A percentile compares a stretch with the other conserved stretches of the same genome.
Evolutionary conservation across 352 stramenopile species (phyloP).

Genomic region (Peronospora destructor): DNA sequence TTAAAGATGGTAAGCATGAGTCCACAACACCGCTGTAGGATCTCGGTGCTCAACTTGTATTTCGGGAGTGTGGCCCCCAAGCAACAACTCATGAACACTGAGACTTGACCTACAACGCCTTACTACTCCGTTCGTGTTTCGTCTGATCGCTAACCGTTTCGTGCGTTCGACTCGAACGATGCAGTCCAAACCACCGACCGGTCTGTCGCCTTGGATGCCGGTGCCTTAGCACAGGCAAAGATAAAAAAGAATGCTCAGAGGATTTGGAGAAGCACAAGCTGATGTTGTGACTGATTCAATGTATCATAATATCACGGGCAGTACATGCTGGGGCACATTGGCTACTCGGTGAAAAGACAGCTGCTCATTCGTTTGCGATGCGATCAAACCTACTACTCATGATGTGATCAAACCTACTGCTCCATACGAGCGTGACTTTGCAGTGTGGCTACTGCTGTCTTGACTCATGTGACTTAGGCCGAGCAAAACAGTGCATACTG

Average conservation of each 20-base stretch:
- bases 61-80: not conserved
- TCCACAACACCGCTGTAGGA: constrained; percentile 5
- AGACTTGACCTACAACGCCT: not conserved
- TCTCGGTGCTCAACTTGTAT: constrained; percentile 7
- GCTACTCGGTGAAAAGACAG: constrained; percentile 14
- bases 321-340: constrained; percentile 7
- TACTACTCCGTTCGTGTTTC: not conserved
- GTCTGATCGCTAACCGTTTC: constrained; percentile 10
- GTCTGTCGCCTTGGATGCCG: constrained; percentile 12
- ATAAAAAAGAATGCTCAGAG: constrained; percentile 17
- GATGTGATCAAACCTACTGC: too few relatives aligned
- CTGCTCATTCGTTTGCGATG: constrained; percentile 6
- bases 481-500: constrained; percentile 5
- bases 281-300: not conserved
- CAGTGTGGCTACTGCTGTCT: not conserved
- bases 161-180: constrained; percentile 21
- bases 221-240: constrained; percentile 2
- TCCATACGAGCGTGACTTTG: constrained; percentile 8
- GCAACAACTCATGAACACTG: not conserved
- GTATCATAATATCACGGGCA: constrained; percentile 17
- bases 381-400: not conserved
- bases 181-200: constrained; percentile 9
- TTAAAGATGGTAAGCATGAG: constrained; percentile 15
- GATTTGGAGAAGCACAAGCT: constrained; percentile 21
- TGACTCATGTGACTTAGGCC: constrained; percentile 24